phyloP scores from a whole-genome alignment of 2,329 filamentous ascomycete genomes.

The Ceratocystis cubensis region DNA sequence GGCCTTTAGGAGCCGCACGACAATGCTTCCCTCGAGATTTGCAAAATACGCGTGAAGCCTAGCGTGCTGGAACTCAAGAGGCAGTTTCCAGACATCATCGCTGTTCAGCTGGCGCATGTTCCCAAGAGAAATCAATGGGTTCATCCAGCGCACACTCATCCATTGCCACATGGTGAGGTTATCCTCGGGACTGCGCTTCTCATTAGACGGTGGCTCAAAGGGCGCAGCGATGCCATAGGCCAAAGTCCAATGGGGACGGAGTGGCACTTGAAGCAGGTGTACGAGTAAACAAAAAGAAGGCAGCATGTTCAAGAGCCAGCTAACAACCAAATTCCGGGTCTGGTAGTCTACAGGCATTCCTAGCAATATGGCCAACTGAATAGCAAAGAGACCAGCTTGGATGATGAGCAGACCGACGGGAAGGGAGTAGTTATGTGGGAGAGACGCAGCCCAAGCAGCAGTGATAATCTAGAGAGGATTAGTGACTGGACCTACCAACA shows the following conservation, averaged over 20 bases:
- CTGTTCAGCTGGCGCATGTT: slow-evolving; percentile 55
- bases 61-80: slow-evolving; percentile 69
- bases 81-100: slow-evolving; percentile 69
- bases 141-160: slow-evolving; percentile 74
- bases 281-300: slow-evolving; percentile 37
- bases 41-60: slow-evolving; percentile 63
- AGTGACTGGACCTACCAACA: neutral
- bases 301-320: slow-evolving; percentile 28
- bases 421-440: neutral
- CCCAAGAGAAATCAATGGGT: slow-evolving; percentile 56
- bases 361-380: slow-evolving; percentile 24
- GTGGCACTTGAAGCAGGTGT: slow-evolving; percentile 54
- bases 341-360: slow-evolving; percentile 25
- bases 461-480: slow-evolving; percentile 1
- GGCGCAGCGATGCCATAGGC: slow-evolving; percentile 47
- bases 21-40: slow-evolving; percentile 57
- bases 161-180: slow-evolving; percentile 69
- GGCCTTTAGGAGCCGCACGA: slow-evolving; percentile 55
- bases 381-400: slow-evolving; percentile 26
- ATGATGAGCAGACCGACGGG: slow-evolving; percentile 26
- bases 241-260: slow-evolving; percentile 47
- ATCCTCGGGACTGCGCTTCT: slow-evolving; percentile 64
- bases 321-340: slow-evolving; percentile 18
- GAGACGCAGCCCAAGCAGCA: neutral
- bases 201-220: slow-evolving; percentile 25